Percentiles rank a stretch among this genome's conserved stretches.
These are phyloP conservation scores for Silene noctiflora DNA, from an alignment of 179 eudicot species.

Conservation along the genomic window DNA sequence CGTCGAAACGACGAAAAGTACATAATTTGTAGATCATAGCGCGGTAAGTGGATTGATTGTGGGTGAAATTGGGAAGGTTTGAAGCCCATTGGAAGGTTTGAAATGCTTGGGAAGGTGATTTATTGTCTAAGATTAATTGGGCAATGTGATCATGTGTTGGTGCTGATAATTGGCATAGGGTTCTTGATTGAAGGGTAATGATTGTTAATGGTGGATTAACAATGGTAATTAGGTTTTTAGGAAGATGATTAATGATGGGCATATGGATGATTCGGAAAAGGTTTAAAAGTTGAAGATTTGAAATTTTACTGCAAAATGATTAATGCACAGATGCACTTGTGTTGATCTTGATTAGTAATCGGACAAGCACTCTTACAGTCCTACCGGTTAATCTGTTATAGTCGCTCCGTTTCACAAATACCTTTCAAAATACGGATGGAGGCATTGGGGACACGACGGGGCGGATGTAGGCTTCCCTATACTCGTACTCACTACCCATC, in stretches of 20 bases:
- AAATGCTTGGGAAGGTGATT: slow-evolving; percentile 56
- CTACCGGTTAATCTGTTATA: too few relatives aligned
- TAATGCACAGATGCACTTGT: not conserved
- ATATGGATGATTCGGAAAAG: not conserved
- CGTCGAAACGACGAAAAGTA: slow-evolving; percentile 58
- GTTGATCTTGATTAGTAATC: too few relatives aligned
- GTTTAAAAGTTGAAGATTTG: not conserved
- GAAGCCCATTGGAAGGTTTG: slow-evolving; percentile 94
- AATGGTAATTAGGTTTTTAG: not conserved
- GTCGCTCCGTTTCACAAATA: too few relatives aligned
- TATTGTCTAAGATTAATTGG: slow-evolving; percentile 65
- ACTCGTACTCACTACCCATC: too few relatives aligned
- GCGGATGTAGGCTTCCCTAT: too few relatives aligned
- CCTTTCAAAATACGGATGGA: too few relatives aligned
- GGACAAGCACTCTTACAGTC: too few relatives aligned
- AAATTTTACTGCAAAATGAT: not conserved
- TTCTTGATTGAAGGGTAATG: slow-evolving; percentile 11
- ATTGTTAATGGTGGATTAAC: not conserved
- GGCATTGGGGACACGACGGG: too few relatives aligned
- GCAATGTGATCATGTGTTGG: slow-evolving; percentile 68
- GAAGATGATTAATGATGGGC: slow-evolving; percentile 4
- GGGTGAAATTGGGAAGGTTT: slow-evolving; percentile 61
- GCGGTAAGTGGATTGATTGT: slow-evolving; percentile 68
- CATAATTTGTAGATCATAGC: slow-evolving; percentile 77
- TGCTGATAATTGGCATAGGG: slow-evolving; percentile 28